Evolutionary conservation across 78 protist genomes (phyloP), one percentile per base, ranked within the genome.

Genomic region (Dictyostelium capitatum): DNA sequence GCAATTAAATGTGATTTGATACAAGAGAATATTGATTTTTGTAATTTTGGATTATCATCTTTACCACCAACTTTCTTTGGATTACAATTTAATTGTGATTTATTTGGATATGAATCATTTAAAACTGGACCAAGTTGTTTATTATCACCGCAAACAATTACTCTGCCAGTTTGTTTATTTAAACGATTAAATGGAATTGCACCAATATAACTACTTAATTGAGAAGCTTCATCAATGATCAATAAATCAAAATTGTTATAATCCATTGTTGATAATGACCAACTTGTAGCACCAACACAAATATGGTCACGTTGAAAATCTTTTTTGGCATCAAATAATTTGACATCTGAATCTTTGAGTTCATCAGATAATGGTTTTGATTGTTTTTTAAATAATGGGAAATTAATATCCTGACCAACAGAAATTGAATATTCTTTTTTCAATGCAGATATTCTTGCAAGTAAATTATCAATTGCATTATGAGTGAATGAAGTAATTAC

Each of bases 161-260:
- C 37, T 62, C 83, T 54, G 32, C 53, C 47, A 12, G 65, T 41
- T 48, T 53, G 69, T 46, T 28, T 78, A 32, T 43, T 72, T 43
- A 72, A 43, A 14, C 54, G 30, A 19, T 14, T 37, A 30, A 19
- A 19, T 43, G 65, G 78, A 0, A 77, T 47, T 14, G 81, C 79
- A 19, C 83, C 92, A 43, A 87, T 47, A 19, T 30, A 25, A 46
- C 78, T 56, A n/a, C 25, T 28, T 30, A 87, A 70, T 37, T 87
- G 92, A 32, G 92, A 87, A 5, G 92, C 92, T 64, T 87, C 92
- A 11, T 87, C 92, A 19, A 87, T 77, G 41, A 87, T 87, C 0
- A 87, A 50, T 3, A 77, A 28, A n/a, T 87, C 92, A 47, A 87
- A 50, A 3, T 56, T 14, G n/a, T 56, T 15, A 9, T 64, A 25